Percentiles rank a stretch among this genome's conserved stretches.
These are phyloP conservation scores for Ascocoryne sarcoides DNA, from an alignment of 2,329 filamentous ascomycete species.

Conservation along the genomic window DNA sequence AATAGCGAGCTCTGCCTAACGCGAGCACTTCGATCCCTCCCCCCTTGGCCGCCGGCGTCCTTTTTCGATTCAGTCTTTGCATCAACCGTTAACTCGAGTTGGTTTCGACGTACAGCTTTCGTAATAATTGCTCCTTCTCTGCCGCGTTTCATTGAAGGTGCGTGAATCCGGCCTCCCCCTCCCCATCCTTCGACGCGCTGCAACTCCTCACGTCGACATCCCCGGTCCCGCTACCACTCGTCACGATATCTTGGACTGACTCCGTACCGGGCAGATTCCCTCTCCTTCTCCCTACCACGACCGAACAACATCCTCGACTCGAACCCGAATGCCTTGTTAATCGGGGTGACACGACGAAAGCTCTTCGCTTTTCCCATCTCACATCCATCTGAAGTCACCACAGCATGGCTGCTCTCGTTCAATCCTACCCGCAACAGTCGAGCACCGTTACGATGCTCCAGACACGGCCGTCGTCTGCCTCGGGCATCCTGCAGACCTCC, in stretches of 20 bases:
- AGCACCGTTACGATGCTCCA: conserved; percentile 68
- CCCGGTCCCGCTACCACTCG: too few species aligned
- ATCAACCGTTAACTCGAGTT: conserved; percentile 33
- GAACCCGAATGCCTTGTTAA: neutral
- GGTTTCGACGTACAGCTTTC: conserved; percentile 23
- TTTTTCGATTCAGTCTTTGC: conserved; percentile 32
- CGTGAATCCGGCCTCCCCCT: conserved; percentile 17
- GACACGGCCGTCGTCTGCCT: conserved; percentile 57
- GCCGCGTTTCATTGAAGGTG: conserved; percentile 22
- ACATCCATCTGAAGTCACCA: conserved; percentile 17
- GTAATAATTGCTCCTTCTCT: conserved; percentile 26
- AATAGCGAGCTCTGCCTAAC: conserved; percentile 25
- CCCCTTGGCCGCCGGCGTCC: conserved; percentile 49
- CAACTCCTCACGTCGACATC: conserved; percentile 1
- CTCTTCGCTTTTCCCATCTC: conserved; percentile 16
- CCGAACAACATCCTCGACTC: too few species aligned
- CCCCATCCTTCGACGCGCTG: conserved; percentile 11
- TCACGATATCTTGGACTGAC: too few species aligned
- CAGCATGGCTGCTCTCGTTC: conserved; percentile 78
- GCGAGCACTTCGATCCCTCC: conserved; percentile 23
- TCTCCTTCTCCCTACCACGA: too few species aligned
- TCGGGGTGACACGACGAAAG: conserved; percentile 2
- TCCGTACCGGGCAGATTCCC: too few species aligned
- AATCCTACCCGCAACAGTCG: conserved; percentile 70
- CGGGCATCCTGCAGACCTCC: conserved; percentile 37